A percentile compares a stretch with the other conserved stretches of the same genome.
Evolutionary conservation across 2,329 filamentous ascomycete species (phyloP).

Genomic region (Dothistroma pini): DNA sequence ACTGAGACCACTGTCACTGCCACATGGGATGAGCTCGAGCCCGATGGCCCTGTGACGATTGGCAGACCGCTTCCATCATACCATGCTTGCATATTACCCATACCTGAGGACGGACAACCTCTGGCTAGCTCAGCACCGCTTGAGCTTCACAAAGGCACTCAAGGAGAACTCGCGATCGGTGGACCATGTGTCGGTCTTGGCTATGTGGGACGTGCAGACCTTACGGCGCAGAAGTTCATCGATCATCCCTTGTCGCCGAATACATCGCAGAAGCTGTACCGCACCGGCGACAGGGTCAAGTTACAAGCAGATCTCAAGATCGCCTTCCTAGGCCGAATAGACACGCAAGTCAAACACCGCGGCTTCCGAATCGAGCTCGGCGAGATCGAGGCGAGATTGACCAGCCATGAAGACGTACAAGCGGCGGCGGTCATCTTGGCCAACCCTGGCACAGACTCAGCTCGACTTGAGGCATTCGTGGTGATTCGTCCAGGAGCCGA

Average conservation of each 20-base stretch:
- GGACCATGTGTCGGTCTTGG: constrained; percentile 24
- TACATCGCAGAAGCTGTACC: constrained; percentile 19
- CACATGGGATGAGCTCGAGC: constrained; percentile 23
- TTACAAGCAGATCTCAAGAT: constrained; percentile 22
- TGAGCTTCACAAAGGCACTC: constrained; percentile 16
- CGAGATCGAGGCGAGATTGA: constrained; percentile 81
- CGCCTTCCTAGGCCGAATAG: constrained; percentile 66
- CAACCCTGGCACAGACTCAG: constrained; percentile 20
- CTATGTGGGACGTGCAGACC: constrained; percentile 21
- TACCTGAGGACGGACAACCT: constrained; percentile 14
- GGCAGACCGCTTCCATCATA: constrained; percentile 24
- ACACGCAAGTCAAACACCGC: constrained; percentile 89
- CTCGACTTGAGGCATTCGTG: constrained; percentile 26
- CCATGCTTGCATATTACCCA: constrained; percentile 20
- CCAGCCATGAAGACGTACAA: constrained; percentile 65
- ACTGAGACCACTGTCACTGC: constrained; percentile 25
- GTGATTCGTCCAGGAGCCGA: constrained; percentile 18
- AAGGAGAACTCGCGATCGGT: constrained; percentile 25
- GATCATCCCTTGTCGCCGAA: constrained; percentile 19
- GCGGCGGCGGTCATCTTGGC: constrained; percentile 38
- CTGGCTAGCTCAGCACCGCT: constrained; percentile 10
- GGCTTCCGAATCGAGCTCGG: constrained; percentile 90
- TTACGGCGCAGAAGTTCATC: constrained; percentile 27
- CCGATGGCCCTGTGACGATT: constrained; percentile 22
- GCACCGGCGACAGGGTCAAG: constrained; percentile 24